Evolutionary conservation across 2,329 filamentous ascomycete genomes (phyloP), one percentile per base, ranked within the genome.

Genomic region (Cladosporium sp.): DNA sequence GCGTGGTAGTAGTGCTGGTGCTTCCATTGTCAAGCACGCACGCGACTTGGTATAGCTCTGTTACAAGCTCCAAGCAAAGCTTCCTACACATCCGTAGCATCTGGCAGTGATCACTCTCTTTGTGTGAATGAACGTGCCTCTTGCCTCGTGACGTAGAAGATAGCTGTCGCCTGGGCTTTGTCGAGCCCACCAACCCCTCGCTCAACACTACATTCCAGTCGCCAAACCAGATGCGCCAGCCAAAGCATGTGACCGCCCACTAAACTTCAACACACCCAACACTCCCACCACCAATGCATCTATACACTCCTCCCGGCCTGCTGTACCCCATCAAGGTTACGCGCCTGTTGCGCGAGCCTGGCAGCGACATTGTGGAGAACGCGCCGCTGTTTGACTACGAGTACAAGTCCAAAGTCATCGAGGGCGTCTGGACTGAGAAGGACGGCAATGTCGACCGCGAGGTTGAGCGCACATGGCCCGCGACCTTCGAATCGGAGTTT

Each of bases 241-340:
- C 60, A 56, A 56, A 56, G 60, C 60, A 63, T 63, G 60, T 63
- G 60, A 63, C 34, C 48, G 23, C 23, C 49, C 60, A 30, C 23
- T 63, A 63, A 54, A 39, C 46, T 54, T 21, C 49, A 26, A 58
- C 60, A 46, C 48, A 54, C 23, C 46, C 46, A 34, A 43, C 62
- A 51, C 32, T 18, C 30, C 32, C 54, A 36, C 54, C 66, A 61
- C 59, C 75, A 74, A 84, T 84, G 82, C 81, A 80, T 77, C 77
- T 84, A 71, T 73, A 74, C 75, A 83, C 82, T 58, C 79, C 81
- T 67, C 74, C 76, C 67, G 76, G 76, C 79, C 87, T 97, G 71
- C 91, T 90, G 79, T 99, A 98, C 79, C 95, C 95, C 73, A 93
- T 98, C 79, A 96, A 90, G 71, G 89, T 99, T 79, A 93, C 89